Evolutionary conservation across 805 yeast species (phyloP), one percentile per base, ranked within the genome.

Genomic region (Teunomyces gatunensis): DNA sequence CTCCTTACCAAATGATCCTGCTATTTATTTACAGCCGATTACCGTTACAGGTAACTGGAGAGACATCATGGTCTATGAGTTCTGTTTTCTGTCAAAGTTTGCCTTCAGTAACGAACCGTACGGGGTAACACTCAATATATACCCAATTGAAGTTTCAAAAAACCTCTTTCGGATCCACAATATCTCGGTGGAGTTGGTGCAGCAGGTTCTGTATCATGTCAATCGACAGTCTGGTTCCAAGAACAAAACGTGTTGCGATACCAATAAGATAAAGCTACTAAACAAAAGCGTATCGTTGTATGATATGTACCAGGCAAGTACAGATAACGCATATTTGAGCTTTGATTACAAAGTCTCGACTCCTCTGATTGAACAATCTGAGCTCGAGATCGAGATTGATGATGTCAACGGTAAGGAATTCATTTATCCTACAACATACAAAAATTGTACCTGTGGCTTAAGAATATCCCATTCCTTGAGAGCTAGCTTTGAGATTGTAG

Each of bases 31-130:
- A 10, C 37, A 34, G 25, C 49, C 58, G 4, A 35, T 57, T 5
- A 37, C 47, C 32, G 54, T 52, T 18, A 46, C 54, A 1, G 61
- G 61, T 3, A 54, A 53, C 34, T 57, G 61, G 61, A 37, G 60
- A 30, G 46, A 52, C 28, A 27, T 53, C 6, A 40, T 57, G 3
- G 46, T 54, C 11, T 57, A 57, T 30, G 58, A 57, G 34, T 53
- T 55, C 21, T 36, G 43, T 15, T 46, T 50, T 30, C 59, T 48
- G 33, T 48, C 47, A 39, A 53, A 55, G 30, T 36, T 54, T 9
- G 55, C 54, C 6, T 51, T 51, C 18, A 57, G 50, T 13, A 44
- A 47, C 18, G 15, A 34, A 6, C 49, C 50, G 2, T 55, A 45
- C 42, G 20, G 12, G 13, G 23, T 44, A 7, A 30, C 40, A n/a